These are phyloP conservation scores for Cryphonectria japonica DNA, from an alignment of 2,329 filamentous ascomycete species.

Conservation along the genomic window DNA sequence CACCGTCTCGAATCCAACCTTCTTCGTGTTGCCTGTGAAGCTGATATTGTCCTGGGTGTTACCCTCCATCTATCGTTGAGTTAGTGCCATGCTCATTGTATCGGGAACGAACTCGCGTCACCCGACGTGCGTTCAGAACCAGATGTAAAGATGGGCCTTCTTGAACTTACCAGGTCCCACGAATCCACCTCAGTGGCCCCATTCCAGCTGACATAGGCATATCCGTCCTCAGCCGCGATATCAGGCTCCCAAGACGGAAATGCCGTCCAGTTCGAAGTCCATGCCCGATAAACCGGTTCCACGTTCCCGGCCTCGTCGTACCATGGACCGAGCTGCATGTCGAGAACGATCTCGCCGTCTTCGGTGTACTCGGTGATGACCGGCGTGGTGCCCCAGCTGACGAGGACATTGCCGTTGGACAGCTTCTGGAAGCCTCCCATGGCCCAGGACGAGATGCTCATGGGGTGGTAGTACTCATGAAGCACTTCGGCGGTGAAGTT, in stretches of 20 bases:
- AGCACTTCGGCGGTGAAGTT: conserved; percentile 48
- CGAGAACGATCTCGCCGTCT: conserved; percentile 45
- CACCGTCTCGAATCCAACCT: conserved; percentile 26
- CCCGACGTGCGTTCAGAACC: neutral
- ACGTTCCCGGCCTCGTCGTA: conserved; percentile 17
- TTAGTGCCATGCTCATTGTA: neutral
- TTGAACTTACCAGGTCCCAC: conserved; percentile 28
- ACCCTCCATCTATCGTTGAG: conserved; percentile 23
- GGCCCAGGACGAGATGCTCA: conserved; percentile 28
- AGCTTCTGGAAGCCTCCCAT: conserved; percentile 29
- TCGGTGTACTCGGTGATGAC: conserved; percentile 50
- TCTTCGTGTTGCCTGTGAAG: conserved; percentile 27
- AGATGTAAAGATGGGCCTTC: neutral
- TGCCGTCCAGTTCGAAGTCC: conserved; percentile 32
- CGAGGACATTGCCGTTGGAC: conserved; percentile 41
- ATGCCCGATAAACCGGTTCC: conserved; percentile 33
- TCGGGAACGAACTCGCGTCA: neutral
- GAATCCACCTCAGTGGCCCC: conserved; percentile 38
- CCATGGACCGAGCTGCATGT: conserved; percentile 44
- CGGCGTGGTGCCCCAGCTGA: conserved; percentile 52
- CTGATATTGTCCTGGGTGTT: conserved; percentile 21
- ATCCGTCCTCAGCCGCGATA: conserved; percentile 27
- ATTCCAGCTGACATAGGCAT: conserved; percentile 39
- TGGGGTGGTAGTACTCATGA: conserved; percentile 42
- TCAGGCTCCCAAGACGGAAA: conserved; percentile 35